Evolutionary conservation across 768 basidiomycete species (phyloP), one percentile per base, ranked within the genome.

Genomic region (Cyclocybe cylindracea): DNA sequence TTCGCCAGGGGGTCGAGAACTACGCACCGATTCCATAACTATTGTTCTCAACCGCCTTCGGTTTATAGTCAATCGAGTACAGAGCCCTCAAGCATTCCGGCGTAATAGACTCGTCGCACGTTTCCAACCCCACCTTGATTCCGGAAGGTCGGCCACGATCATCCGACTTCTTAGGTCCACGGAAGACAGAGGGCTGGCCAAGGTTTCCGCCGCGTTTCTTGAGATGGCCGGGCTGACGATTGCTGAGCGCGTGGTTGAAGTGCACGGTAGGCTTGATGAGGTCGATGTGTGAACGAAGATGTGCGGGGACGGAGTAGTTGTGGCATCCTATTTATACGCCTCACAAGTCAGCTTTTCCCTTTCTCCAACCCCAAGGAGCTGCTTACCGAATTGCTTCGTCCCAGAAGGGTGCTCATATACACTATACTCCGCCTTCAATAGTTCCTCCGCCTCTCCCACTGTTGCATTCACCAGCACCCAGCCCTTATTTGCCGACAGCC

Each of bases 381-480:
- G 64, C 68, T 7, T 41, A 73, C 74, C 71, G 36, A 75, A 50
- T 46, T 73, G 71, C 54, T 72, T 62, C n/a, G 60, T 60, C 33
- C 71, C 71, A 18, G 58, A 57, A 11, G 60, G 55, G 54, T 79
- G 76, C 19, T 61, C 64, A 54, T 73, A 80, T 7, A 79, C 70
- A 50, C 78, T 70, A 60, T 81, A 81, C 53, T 79, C 71, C 2
- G 77, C 71, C 13, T 69, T 62, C 13, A 80, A 64, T 10, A 79
- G 66, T 7, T 62, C 53, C 58, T 79, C 78, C 0, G 70, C 70
- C 53, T 78, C 77, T 10, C 61, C 67, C 7, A 73, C 68, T 11
- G 73, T 75, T 4, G 70, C 71, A 35, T 78, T 70, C 49, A 77
- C 48, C 38, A 73, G 64, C 9, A 80, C 63, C 73, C 75, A 77